Conservation (phyloP, 169 alveolate species). For the Cryptosporidium ubiquitum region DNA sequence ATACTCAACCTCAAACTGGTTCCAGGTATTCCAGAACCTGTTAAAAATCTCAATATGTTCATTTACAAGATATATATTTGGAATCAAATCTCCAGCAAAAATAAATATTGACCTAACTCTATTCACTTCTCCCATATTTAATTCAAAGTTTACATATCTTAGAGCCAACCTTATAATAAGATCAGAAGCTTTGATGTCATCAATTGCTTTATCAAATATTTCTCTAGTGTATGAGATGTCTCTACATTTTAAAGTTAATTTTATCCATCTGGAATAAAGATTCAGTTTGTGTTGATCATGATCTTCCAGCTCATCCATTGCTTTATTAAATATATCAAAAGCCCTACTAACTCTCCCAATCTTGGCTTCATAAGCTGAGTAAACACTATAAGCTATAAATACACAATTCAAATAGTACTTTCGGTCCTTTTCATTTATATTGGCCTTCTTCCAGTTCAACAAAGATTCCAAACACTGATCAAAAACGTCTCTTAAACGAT, state of each 20-base stretch:
- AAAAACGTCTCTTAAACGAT: constrained; percentile 39
- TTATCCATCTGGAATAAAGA: constrained; percentile 23
- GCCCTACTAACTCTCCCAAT: constrained; percentile 47
- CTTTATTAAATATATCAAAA: constrained; percentile 9
- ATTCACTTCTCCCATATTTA: constrained; percentile 60
- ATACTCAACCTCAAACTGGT: constrained; percentile 42
- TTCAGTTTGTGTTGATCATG: constrained; percentile 16
- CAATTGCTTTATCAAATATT: constrained; percentile 54
- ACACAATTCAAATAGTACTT: constrained; percentile 1
- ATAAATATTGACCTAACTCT: constrained; percentile 45
- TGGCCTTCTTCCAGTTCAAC: not conserved
- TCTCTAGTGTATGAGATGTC: constrained; percentile 29
- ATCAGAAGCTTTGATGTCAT: constrained; percentile 44
- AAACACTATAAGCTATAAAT: constrained; percentile 31
- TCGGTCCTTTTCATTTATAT: not conserved
- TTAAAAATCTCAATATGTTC: not conserved
- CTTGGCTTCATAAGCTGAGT: constrained; percentile 33
- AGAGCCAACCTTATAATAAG: constrained; percentile 1
- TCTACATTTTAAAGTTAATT: constrained; percentile 2
- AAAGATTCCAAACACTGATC: constrained; percentile 1
- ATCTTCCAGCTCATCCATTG: constrained; percentile 21
- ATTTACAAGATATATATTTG: constrained; percentile 31
- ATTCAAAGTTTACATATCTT: constrained; percentile 36
- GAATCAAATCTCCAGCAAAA: constrained; percentile 46
- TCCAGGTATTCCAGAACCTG: constrained; percentile 58